phyloP scores from a whole-genome alignment of 371 early-diverging fungal species.

The Syncephalis plumigaleata region DNA sequence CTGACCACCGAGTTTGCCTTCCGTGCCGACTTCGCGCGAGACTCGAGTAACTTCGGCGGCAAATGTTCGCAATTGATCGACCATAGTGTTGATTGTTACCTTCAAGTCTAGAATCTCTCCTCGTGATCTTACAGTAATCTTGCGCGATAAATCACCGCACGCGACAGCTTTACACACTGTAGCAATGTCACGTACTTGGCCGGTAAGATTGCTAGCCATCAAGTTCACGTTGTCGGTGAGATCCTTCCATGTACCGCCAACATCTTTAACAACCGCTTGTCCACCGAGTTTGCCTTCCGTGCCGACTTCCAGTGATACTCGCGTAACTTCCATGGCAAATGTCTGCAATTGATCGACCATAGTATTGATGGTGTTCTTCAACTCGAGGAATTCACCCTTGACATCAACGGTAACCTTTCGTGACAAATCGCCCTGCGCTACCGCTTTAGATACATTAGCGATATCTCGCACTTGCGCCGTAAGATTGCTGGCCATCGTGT shows the following conservation, averaged over 20 bases:
- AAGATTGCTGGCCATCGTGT: conserved; percentile 28
- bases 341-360: conserved; percentile 40
- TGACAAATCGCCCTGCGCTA: conserved; percentile 26
- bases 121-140: conserved; percentile 21
- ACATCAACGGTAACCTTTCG: conserved; percentile 22
- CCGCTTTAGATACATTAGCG: conserved; percentile 26
- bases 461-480: conserved; percentile 33
- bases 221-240: conserved; percentile 33
- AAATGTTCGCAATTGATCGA: conserved; percentile 33
- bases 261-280: conserved; percentile 27
- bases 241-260: conserved; percentile 31
- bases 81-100: conserved; percentile 41
- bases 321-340: conserved; percentile 46
- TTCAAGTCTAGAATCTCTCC: conserved; percentile 47
- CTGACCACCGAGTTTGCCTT: conserved; percentile 36
- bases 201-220: conserved; percentile 27
- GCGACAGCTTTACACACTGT: conserved; percentile 34
- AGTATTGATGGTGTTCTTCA: conserved; percentile 28
- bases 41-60: conserved; percentile 43
- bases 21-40: conserved; percentile 40
- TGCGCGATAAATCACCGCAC: conserved; percentile 35
- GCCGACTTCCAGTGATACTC: conserved; percentile 42
- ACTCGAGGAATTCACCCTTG: conserved; percentile 26
- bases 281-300: conserved; percentile 43
- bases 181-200: conserved; percentile 34